Evolutionary conservation across 345 rosid species (phyloP), one percentile per base, ranked within the genome.

Genomic region (Eucalyptus pumila): DNA sequence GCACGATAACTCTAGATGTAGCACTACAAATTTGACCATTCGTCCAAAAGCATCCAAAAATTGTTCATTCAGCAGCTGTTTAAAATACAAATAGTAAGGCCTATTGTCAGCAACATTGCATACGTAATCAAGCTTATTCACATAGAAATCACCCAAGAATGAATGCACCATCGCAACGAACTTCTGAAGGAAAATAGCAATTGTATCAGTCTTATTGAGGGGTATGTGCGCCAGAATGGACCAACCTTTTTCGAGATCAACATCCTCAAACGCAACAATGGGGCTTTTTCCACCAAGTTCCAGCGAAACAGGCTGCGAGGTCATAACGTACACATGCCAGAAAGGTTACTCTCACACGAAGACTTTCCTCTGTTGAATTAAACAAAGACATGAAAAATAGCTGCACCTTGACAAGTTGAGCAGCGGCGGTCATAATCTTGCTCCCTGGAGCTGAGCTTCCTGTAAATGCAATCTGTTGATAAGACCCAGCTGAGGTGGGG

Each of bases 11-110:
- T 60, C 99, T 96, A 67, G 99, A 98, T 92, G 99, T 98, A 89
- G 99, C 99, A 92, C 99, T 96, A 89, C 99, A 97, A 87, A 98
- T 98, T 94, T 98, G 99, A 87, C 99, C 99, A 93, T 96, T 97
- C 86, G 98, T 97, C 95, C 98, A 96, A 92, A 97, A 98, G 96
- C 99, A 97, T 86, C 99, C 99, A 91, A 97, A 96, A 80, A 92
- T 87, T 80, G 95, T 93, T 95, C 99, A 97, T 89, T 98, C 99
- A 87, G 94, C 99, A 92, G 99, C 99, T 98, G 92, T n/a, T 37
- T 56, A 34, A 48, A 67, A 48, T 56, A 34, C 65, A 54, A 81
- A 23, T 37, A 45, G 27, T 15, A 54, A 80, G 51, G 2, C 81
- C 52, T 8, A 42, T 26, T 56, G 11, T 40, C 47, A 80, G 83